These are phyloP conservation scores for Geranium rotundifolium DNA, from an alignment of 345 rosid genomes.

Conservation along the genomic window DNA sequence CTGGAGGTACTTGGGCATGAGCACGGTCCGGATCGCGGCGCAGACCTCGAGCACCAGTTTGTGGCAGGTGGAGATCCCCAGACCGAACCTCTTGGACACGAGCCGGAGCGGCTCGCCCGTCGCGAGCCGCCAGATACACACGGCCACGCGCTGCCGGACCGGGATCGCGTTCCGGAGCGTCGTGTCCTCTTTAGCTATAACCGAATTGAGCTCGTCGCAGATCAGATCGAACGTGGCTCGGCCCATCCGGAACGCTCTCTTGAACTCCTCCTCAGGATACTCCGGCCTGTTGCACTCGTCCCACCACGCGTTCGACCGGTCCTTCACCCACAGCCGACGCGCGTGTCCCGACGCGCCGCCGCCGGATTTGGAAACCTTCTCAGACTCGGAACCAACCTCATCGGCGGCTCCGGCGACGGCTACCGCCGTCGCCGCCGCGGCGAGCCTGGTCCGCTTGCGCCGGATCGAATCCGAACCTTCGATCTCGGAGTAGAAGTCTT, in stretches of 20 bases:
- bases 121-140: constrained; percentile 76
- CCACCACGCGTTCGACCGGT: constrained; percentile 86
- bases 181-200: constrained; percentile 80
- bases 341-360: constrained; percentile 47
- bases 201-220: constrained; percentile 71
- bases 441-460: constrained; percentile 40
- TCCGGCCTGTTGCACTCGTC: constrained; percentile 69
- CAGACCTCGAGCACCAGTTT: constrained; percentile 21
- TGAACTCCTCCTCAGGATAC: constrained; percentile 74
- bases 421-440: constrained; percentile 10
- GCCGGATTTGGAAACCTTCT: background rate
- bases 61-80: constrained; percentile 22
- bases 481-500: constrained; percentile 25
- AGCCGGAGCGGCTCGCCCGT: constrained; percentile 21
- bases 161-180: constrained; percentile 79
- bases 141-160: constrained; percentile 85
- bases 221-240: constrained; percentile 64
- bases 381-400: too few species aligned
- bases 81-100: constrained; percentile 19
- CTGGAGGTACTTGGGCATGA: constrained; percentile 18
- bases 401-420: constrained; percentile 14
- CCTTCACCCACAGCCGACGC: constrained; percentile 83
- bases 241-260: constrained; percentile 71
- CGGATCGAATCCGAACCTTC: constrained; percentile 30
- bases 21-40: constrained; percentile 12